Base-by-base conservation (phyloP, 2,329 filamentous ascomycete species). In the Fusarium udum region DNA sequence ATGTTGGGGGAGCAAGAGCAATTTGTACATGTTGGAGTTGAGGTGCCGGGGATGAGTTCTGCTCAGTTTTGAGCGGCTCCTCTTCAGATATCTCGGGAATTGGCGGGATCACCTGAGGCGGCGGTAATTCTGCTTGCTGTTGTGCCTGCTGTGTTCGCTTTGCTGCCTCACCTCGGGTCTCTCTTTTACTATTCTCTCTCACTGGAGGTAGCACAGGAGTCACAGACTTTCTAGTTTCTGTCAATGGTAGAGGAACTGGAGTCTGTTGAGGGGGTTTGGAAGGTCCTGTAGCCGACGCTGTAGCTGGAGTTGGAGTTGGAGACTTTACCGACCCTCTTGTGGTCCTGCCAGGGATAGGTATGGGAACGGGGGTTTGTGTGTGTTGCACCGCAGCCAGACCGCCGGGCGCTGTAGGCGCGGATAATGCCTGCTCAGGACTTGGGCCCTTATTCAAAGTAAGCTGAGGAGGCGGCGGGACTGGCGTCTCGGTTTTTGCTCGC, bases 401-500 rank as follows among this genome's bases (percentile, higher is more conserved):
- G 56, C 70, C 71, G 62, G 71, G 69, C 36, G 69, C 71, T 66
- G 63, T 45, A 63, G 79, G 60, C 24, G 58, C 65, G 15, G 77
- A 67, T 45, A 58, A 64, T 43, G 72, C 45, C 40, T 57, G 75
- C 57, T 77, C 75, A 59, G 72, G 74, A 48, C 72, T 74, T 26
- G 77, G 73, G 22, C 69, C 73, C 43, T 81, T 76, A 76, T 75
- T 78, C 46, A 80, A 73, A 28, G 73, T 75, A 34, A 76, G 79
- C 39, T 83, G 83, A 32, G 82, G 80, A 20, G 84, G 84, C 46
- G 84, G 84, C 55, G 86, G 87, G 36, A 89, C 83, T 16, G 88
- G 88, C 20, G 88, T 90, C 78, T 90, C 88, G 31, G 85, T 89
- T 79, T 89, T 90, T 71, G 82, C 86, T 39, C 87, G 85, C 77